Base-by-base conservation (phyloP, 2,329 filamentous ascomycete genomes). In the Apiospora sp. region DNA sequence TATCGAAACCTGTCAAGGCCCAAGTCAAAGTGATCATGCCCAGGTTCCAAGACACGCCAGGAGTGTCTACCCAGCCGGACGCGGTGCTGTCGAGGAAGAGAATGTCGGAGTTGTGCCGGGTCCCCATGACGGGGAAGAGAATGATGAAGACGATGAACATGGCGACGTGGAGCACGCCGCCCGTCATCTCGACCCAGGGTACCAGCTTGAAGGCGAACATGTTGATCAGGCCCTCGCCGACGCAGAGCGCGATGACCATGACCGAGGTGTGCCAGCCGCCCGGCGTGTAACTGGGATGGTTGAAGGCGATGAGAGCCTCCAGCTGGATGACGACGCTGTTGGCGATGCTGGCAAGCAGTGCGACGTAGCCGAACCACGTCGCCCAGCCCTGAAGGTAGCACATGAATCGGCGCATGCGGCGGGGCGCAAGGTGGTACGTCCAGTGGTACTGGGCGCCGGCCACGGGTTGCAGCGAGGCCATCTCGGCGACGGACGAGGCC, bases 381-480 rank as follows among this genome's bases (percentile, higher is more conserved):
- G 68, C 67, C 70, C 70, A 73, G 0, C 72, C 72, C 30, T 73
- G 72, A 22, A 73, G 67, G 43, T 71, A 73, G 30, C 70, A 71
- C 41, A 73, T 44, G 44, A 73, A 73, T 43, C 70, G 70, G 30
- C 58, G 69, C 34, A 46, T 54, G 64, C 67, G 64, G 6, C 10
- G 27, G 19, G 72, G 72, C 5, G 72, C 51, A 27, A 71, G 71
- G 30, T 68, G 64, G 30, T 73, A 72, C 1, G 72, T 73, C 72
- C 72, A 73, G 27, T 72, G 70, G 27, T 73, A 73, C 30, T 73
- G 72, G 8, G 72, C 72, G 44, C 72, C 72, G 43, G 72, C 72
- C 14, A 73, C 69, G 16, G 72, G 72, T 48, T 70, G 71, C 6
- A 73, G 70, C 12, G 71, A 72, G 2, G 72, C 68, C 51, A 73